Conservation (phyloP, 2,329 filamentous ascomycete genomes). For the Epichloe amarillans region DNA sequence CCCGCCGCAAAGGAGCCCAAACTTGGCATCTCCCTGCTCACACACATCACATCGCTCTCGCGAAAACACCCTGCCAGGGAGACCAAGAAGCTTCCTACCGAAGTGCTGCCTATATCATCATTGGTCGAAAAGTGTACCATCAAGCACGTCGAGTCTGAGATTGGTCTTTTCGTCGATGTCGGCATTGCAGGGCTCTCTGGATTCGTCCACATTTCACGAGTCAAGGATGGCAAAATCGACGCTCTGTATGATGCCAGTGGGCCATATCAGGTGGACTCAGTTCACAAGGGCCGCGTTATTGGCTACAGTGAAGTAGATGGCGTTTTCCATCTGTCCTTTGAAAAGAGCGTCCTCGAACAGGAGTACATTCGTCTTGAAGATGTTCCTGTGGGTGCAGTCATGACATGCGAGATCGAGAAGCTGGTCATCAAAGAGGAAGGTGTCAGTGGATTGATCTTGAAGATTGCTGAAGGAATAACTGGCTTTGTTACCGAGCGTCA, state of each 20-base stretch:
- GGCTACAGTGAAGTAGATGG: constrained; percentile 83
- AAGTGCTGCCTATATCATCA: constrained; percentile 56
- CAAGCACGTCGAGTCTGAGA: constrained; percentile 61
- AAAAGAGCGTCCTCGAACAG: constrained; percentile 71
- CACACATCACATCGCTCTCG: constrained; percentile 61
- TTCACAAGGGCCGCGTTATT: constrained; percentile 69
- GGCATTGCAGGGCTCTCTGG: constrained; percentile 53
- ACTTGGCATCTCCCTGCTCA: constrained; percentile 74
- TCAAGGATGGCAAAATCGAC: constrained; percentile 84
- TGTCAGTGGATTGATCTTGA: constrained; percentile 67
- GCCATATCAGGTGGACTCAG: constrained; percentile 62
- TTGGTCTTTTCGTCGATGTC: constrained; percentile 70
- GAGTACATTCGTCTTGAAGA: constrained; percentile 87
- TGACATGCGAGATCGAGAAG: constrained; percentile 76
- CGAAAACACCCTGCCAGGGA: constrained; percentile 26
- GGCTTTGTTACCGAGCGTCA: constrained; percentile 85
- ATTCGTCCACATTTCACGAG: constrained; percentile 87
- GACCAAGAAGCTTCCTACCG: constrained; percentile 35
- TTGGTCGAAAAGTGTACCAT: constrained; percentile 68
- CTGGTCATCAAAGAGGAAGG: constrained; percentile 68
- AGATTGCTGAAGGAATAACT: constrained; percentile 72
- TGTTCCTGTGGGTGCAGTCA: constrained; percentile 64
- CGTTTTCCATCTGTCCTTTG: constrained; percentile 71
- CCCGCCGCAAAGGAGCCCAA: constrained; percentile 67
- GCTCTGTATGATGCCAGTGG: constrained; percentile 64